Conservation (phyloP, 1,284 basidiomycete species). For the Ustilago hordei region DNA sequence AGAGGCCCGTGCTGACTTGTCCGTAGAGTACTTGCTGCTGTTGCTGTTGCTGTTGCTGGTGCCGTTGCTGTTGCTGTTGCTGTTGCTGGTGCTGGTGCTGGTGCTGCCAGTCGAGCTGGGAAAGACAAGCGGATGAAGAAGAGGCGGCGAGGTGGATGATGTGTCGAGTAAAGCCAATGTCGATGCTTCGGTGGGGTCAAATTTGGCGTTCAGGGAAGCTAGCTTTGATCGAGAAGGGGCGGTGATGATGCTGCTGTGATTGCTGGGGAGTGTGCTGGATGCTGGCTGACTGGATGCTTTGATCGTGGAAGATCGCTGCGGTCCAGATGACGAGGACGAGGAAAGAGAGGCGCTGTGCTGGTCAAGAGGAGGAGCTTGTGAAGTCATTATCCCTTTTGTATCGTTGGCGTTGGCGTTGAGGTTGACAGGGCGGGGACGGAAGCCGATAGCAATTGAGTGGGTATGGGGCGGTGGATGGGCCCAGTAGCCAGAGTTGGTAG, state of each 20-base stretch:
- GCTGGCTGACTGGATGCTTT: constrained; percentile 23
- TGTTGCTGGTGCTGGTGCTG: no score
- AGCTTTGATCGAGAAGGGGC: background rate
- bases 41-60: background rate
- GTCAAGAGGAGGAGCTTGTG: background rate
- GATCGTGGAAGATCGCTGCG: constrained; percentile 29
- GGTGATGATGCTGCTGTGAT: background rate
- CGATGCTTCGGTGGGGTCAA: background rate
- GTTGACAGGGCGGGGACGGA: background rate
- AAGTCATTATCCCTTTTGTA: constrained; percentile 2
- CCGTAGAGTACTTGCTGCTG: background rate
- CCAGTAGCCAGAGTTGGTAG: constrained; percentile 11
- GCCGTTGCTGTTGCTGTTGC: background rate
- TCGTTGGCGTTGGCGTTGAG: background rate
- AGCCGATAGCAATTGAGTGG: background rate
- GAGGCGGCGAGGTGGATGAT: constrained; percentile 21
- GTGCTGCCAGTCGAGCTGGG: background rate
- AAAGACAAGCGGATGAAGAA: constrained; percentile 28
- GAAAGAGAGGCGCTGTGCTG: background rate
- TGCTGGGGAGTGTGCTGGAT: background rate
- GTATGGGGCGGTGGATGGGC: constrained; percentile 15
- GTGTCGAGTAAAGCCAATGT: constrained; percentile 1
- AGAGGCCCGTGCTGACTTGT: background rate
- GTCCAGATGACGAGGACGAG: constrained; percentile 1
- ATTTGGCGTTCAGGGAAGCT: background rate